Base-by-base conservation (phyloP, 129 eudicot genomes). In the Ambrosia artemisiifolia region DNA sequence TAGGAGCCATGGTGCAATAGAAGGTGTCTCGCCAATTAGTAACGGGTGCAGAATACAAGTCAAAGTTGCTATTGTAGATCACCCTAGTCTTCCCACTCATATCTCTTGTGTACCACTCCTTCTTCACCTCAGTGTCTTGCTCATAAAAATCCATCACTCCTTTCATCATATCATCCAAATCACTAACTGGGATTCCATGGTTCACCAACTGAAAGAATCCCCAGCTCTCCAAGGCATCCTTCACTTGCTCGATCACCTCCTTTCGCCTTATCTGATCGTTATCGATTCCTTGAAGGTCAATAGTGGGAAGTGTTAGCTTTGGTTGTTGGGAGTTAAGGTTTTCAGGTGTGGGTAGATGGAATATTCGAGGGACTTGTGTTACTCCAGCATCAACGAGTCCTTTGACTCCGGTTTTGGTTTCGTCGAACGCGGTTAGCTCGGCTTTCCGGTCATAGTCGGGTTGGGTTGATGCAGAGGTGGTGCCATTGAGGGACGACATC, bases 1-100 rank as follows among this genome's bases (percentile, higher is more conserved):
- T 40, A 51, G 88, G 84, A 76, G 69, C 89, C 85, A 79, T 73
- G 28, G 11, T 2, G 51, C 76, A 67, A 53, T 10, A 54, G 13
- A 76, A 44, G 2, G 87, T 2, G 78, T 90, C 93, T 69, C 88
- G 79, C 90, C 93, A 90, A 50, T 80, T 88, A 34, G 90, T 79
- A 46, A 82, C 75, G 0, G 78, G 70, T 18, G 85, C 73, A 10
- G 64, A 32, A 33, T 70, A 85, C 69, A 83, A 49, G 57, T 85
- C 91, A 42, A 74, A 78, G 32, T 77, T 85, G 56, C 82, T 78
- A 19, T 83, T 69, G 35, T 75, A 86, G 3, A 61, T 32, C 46
- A 85, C 62, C 63, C 6, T 72, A 1, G 1, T 33, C 24, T 71
- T 75, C 71, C 54, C 71, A 6, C 75, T 69, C 3, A 3, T 0